phyloP scores from a whole-genome alignment of 2,329 filamentous ascomycete genomes.

The Venturia pyrina region DNA sequence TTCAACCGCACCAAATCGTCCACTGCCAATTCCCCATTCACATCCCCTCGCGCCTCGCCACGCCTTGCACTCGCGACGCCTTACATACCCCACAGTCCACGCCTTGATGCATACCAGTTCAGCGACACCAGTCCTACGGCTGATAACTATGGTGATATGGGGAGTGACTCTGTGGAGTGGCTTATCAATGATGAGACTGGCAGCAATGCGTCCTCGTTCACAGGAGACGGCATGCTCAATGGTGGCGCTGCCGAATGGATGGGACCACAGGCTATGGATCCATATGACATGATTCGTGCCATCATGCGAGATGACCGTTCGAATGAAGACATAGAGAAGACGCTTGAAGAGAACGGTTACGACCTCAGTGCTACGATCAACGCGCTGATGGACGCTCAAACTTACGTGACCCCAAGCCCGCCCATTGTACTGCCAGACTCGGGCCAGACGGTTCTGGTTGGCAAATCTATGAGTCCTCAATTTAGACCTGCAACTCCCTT shows the following conservation, averaged over 20 bases:
- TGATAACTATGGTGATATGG: slow-evolving; percentile 84
- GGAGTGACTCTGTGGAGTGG: slow-evolving; percentile 94
- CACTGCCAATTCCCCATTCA: slow-evolving; percentile 72
- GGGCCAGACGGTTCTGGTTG: slow-evolving; percentile 61
- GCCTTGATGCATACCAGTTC: slow-evolving; percentile 90
- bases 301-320: slow-evolving; percentile 81
- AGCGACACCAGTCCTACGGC: slow-evolving; percentile 61
- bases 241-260: slow-evolving; percentile 74
- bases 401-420: slow-evolving; percentile 38
- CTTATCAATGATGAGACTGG: slow-evolving; percentile 79
- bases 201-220: slow-evolving; percentile 62
- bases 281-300: slow-evolving; percentile 93
- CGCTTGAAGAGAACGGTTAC: slow-evolving; percentile 79
- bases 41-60: slow-evolving; percentile 85
- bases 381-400: slow-evolving; percentile 70
- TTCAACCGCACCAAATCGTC: slow-evolving; percentile 69
- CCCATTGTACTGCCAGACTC: slow-evolving; percentile 43
- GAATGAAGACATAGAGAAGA: slow-evolving; percentile 90
- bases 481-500: slow-evolving; percentile 66
- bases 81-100: slow-evolving; percentile 86
- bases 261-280: slow-evolving; percentile 70
- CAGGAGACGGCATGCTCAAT: slow-evolving; percentile 61
- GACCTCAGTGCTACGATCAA: slow-evolving; percentile 88
- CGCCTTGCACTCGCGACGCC: slow-evolving; percentile 75
- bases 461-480: slow-evolving; percentile 74